Percentiles rank a stretch among this genome's conserved stretches.
Conservation (phyloP, 2,329 filamentous ascomycete species). For the Claviceps humidiphila region DNA sequence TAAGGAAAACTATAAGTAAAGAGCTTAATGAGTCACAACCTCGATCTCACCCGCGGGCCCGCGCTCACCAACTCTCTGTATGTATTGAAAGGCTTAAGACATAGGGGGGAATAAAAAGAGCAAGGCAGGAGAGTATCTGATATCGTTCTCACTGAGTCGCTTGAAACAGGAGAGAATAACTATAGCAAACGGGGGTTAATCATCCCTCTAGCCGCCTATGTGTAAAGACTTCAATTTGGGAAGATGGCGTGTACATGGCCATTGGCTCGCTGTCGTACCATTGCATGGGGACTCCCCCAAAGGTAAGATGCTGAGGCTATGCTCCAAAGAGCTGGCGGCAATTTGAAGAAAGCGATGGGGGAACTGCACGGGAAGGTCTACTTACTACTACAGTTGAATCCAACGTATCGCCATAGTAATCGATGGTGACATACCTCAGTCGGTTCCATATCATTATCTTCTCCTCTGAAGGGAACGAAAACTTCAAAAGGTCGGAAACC, state of each 20-base stretch:
- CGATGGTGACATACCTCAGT: constrained; percentile 7
- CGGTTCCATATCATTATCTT: constrained; percentile 4
- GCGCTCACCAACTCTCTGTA: too few species aligned
- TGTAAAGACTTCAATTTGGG: constrained; percentile 17
- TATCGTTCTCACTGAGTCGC: constrained; percentile 2
- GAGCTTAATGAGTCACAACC: too few species aligned
- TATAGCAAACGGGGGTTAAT: too few species aligned
- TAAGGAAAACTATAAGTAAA: constrained; percentile 14
- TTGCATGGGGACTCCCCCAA: constrained; percentile 11
- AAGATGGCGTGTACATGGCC: constrained; percentile 9
- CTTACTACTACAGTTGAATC: too few species aligned
- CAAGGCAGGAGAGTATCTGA: neutral
- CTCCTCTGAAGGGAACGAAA: constrained; percentile 2
- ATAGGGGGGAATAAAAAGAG: too few species aligned
- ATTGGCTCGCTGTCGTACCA: constrained; percentile 7
- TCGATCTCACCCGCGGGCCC: too few species aligned
- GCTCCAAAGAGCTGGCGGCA: constrained; percentile 9
- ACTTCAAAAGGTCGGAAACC: constrained; percentile 6
- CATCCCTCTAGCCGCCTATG: constrained; percentile 11
- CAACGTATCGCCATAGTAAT: neutral
- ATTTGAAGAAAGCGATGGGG: constrained; percentile 8
- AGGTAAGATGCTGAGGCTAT: constrained; percentile 5
- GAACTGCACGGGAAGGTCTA: neutral
- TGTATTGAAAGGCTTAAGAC: too few species aligned
- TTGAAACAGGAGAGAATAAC: too few species aligned